Evolutionary conservation across 2,329 filamentous ascomycete genomes (phyloP), one percentile per base, ranked within the genome.

Genomic region (Hirsutella rhossiliensis): DNA sequence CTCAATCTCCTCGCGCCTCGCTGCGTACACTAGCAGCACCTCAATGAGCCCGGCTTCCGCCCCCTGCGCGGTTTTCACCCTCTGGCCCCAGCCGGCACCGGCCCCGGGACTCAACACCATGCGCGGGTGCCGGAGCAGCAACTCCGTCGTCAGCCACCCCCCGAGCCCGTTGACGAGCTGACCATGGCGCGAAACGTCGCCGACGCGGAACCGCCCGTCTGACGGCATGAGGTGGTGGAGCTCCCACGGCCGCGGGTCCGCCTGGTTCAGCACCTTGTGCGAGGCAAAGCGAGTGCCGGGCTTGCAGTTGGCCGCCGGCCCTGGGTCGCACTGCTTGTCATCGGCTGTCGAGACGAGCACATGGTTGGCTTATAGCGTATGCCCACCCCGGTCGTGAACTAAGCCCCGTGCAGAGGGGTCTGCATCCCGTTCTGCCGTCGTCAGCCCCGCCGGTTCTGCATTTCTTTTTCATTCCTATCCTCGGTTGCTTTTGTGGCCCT

Each of bases 151-250:
- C 4, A 78, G 62, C 42, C 53, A 58, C 2, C 61, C 54, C 40
- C 75, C 76, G 23, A 82, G 67, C 0, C 42, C 51, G 23, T 70
- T 56, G 4, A 78, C 61, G 4, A 68, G 64, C 46, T 77, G 73
- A 1, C 47, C 43, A 0, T 61, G 12, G 0, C 63, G 50, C 3
- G 64, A 59, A 3, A 85, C 60, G 48, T 81, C 65, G 1, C 81
- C 81, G 28, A 82, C 54, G 8, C 77, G 64, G 58, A 76, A 82
- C 1, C 71, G 65, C 2, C 78, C 78, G 51, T 79, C 72, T n/a
- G 66, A 69, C 32, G 63, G 67, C 18, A 83, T 63, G 9, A 63
- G 62, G 46, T 76, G 65, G 41, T 81, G 76, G 38, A 83, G 66
- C 34, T 80, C 71, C 69, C 73, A 79, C 0, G 77, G 73, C 3